Evolutionary conservation across 2,329 filamentous ascomycete genomes (phyloP).

Genomic region (Epicoccum nigrum): DNA sequence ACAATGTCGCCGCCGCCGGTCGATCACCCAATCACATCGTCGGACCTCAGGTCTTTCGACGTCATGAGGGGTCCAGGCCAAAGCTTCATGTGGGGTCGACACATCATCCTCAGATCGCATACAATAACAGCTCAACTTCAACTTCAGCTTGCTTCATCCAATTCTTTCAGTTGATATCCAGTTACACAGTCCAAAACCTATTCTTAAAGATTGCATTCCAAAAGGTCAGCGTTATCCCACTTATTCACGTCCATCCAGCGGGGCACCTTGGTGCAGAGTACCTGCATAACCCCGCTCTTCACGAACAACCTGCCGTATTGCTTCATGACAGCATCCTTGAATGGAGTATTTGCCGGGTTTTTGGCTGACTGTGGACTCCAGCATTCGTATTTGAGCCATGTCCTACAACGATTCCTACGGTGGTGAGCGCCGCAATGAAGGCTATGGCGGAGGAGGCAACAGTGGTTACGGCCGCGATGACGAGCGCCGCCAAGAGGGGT

Average conservation of each 20-base stretch:
- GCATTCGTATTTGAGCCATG: conserved; percentile 17
- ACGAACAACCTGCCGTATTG: neutral
- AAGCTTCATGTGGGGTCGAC: conserved; percentile 18
- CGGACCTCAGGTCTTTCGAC: neutral
- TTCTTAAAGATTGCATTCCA: neutral
- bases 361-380: neutral
- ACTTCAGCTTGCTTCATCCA: neutral
- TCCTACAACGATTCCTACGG: conserved; percentile 35
- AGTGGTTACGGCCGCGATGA: conserved; percentile 27
- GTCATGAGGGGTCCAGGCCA: conserved; percentile 5
- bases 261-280: neutral
- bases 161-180: neutral
- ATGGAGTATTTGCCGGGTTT: too few species aligned
- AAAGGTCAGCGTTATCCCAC: neutral
- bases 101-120: conserved; percentile 1
- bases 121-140: neutral
- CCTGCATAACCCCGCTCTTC: neutral
- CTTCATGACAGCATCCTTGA: neutral
- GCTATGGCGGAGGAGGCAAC: conserved; percentile 19
- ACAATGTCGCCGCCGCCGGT: neutral
- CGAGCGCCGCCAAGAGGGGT: conserved; percentile 16
- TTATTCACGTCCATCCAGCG: too few species aligned
- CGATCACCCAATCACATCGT: conserved; percentile 3
- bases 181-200: neutral
- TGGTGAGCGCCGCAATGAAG: conserved; percentile 24